Percentiles rank a stretch among this genome's conserved stretches.
These are phyloP conservation scores for Coniochaeta sp. DNA, from an alignment of 2,329 filamentous ascomycete species.

Conservation along the genomic window DNA sequence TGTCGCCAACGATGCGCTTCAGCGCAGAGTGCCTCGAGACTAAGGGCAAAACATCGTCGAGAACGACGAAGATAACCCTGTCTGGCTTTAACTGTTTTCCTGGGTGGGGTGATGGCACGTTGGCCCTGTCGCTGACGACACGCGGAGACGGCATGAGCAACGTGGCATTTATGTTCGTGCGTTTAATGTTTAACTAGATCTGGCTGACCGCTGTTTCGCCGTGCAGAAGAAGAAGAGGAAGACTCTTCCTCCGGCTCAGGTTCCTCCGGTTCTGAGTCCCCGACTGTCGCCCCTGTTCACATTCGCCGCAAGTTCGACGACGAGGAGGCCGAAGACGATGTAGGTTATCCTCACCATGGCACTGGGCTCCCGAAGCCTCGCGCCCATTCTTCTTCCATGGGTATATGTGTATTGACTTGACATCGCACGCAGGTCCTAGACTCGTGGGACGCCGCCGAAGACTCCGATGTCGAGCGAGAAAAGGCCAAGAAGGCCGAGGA, in stretches of 20 bases:
- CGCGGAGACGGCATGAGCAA: neutral
- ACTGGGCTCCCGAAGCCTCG: neutral
- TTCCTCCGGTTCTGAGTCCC: slow-evolving; percentile 25
- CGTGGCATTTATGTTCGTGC: neutral
- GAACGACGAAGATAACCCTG: neutral
- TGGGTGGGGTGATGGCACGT: neutral
- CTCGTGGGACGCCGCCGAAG: slow-evolving; percentile 93
- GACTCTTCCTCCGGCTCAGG: slow-evolving; percentile 23
- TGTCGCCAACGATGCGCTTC: neutral
- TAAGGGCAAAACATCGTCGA: neutral
- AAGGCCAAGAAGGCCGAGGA: slow-evolving; percentile 84
- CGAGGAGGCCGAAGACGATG: slow-evolving; percentile 80
- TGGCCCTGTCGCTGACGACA: neutral
- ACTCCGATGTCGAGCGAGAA: slow-evolving; percentile 93
- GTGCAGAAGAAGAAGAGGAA: slow-evolving; percentile 28
- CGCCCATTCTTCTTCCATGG: neutral
- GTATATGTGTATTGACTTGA: slow-evolving; percentile 4
- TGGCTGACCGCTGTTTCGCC: slow-evolving; percentile 15
- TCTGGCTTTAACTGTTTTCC: neutral
- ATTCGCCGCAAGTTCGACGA: slow-evolving; percentile 70
- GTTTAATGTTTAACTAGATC: slow-evolving; percentile 4
- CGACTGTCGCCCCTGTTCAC: slow-evolving; percentile 25
- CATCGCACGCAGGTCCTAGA: slow-evolving; percentile 65
- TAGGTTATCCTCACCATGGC: slow-evolving; percentile 33
- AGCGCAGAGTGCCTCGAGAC: neutral